These are phyloP conservation scores for Trichoderma citrinoviride DNA, from an alignment of 2,329 filamentous ascomycete species.

Conservation along the genomic window DNA sequence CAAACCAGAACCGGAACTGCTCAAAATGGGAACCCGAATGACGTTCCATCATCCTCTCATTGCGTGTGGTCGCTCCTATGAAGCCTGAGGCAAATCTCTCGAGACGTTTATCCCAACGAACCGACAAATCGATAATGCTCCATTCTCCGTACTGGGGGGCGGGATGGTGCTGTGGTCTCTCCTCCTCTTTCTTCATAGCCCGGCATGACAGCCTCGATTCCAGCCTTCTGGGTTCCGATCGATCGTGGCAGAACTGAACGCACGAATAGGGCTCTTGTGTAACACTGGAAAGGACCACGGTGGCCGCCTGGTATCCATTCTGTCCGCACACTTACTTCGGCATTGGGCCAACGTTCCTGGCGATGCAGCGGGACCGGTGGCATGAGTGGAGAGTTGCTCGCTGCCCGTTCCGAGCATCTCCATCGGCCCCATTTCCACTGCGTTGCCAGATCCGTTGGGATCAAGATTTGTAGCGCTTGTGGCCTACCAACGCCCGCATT, in stretches of 20 bases:
- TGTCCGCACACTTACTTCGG: slow-evolving; percentile 17
- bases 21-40: slow-evolving; percentile 27
- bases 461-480: slow-evolving; percentile 11
- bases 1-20: slow-evolving; percentile 21
- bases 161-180: not conserved
- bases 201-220: slow-evolving; percentile 2
- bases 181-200: not conserved
- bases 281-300: slow-evolving; percentile 15
- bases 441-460: slow-evolving; percentile 20
- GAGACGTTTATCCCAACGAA: not conserved
- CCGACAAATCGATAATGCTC: not conserved
- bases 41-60: not conserved
- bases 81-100: not conserved
- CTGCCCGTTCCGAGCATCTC: slow-evolving; percentile 21
- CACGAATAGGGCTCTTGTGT: slow-evolving; percentile 17
- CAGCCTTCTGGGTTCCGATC: slow-evolving; percentile 21
- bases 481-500: slow-evolving; percentile 15
- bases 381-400: slow-evolving; percentile 19
- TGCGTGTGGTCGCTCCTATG: not conserved
- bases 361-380: slow-evolving; percentile 22
- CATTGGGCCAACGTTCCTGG: slow-evolving; percentile 22
- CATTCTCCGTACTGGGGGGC: not conserved
- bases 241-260: slow-evolving; percentile 20
- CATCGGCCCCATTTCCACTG: slow-evolving; percentile 22
- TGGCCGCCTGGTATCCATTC: slow-evolving; percentile 18